phyloP scores from a whole-genome alignment of 2,329 filamentous ascomycete genomes.

The Alternaria gansuensis region DNA sequence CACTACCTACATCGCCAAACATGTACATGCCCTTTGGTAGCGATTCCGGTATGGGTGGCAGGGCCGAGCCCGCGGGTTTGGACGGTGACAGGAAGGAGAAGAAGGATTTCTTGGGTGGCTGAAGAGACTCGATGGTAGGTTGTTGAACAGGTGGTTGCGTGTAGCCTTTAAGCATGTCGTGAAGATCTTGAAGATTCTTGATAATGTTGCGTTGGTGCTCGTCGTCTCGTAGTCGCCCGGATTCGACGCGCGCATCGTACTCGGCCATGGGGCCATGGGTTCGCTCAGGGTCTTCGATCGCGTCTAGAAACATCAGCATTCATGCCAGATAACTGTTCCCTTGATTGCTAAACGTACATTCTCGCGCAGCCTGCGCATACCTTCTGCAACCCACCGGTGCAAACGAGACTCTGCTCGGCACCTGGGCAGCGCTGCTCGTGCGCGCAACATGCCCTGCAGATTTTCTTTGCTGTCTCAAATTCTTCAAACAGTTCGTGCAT shows the following conservation, averaged over 20 bases:
- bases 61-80: slow-evolving; percentile 51
- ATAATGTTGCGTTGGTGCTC: slow-evolving; percentile 92
- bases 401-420: slow-evolving; percentile 15
- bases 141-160: slow-evolving; percentile 76
- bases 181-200: slow-evolving; percentile 84
- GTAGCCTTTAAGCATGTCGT: slow-evolving; percentile 82
- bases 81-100: slow-evolving; percentile 69
- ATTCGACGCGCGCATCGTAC: slow-evolving; percentile 82
- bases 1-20: slow-evolving; percentile 94
- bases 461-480: slow-evolving; percentile 20
- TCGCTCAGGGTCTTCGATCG: slow-evolving; percentile 21
- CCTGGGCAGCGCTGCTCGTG: slow-evolving; percentile 14
- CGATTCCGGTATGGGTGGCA: slow-evolving; percentile 69
- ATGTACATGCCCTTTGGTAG: slow-evolving; percentile 92
- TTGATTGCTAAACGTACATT: slow-evolving; percentile 28
- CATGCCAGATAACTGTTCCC: background rate
- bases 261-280: slow-evolving; percentile 78
- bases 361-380: slow-evolving; percentile 41
- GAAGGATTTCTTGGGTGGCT: slow-evolving; percentile 63
- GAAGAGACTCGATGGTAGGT: slow-evolving; percentile 76
- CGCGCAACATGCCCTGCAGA: slow-evolving; percentile 16
- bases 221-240: slow-evolving; percentile 81
- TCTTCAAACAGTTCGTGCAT: slow-evolving; percentile 42
- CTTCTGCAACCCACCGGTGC: slow-evolving; percentile 32
- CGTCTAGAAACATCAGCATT: slow-evolving; percentile 27